phyloP scores from a whole-genome alignment of 352 stramenopile genomes.

The Globisporangium mamillatum region DNA sequence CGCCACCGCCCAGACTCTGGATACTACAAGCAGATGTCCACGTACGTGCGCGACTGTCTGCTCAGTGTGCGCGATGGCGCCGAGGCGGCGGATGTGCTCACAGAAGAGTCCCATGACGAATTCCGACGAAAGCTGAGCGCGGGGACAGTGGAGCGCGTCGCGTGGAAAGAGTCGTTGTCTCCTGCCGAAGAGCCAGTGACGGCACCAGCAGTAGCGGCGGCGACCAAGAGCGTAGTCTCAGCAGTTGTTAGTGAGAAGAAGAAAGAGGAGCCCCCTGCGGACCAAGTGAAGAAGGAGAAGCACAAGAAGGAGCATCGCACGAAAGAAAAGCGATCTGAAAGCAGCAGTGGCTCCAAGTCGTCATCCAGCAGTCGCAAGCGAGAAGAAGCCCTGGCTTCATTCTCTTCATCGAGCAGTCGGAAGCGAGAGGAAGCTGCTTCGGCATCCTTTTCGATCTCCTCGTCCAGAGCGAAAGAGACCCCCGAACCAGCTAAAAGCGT shows the following conservation, averaged over 20 bases:
- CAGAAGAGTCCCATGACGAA: slow-evolving; percentile 58
- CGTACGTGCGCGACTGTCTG: slow-evolving; percentile 78
- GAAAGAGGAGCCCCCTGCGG: slow-evolving; percentile 14
- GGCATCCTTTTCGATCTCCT: background rate
- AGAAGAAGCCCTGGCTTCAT: background rate
- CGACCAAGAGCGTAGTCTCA: slow-evolving; percentile 19
- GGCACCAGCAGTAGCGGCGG: background rate
- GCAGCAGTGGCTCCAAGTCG: slow-evolving; percentile 5
- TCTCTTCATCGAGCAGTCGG: background rate
- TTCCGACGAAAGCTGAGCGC: slow-evolving; percentile 67
- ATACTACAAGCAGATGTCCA: slow-evolving; percentile 86
- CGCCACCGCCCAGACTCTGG: slow-evolving; percentile 76
- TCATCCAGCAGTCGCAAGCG: slow-evolving; percentile 3
- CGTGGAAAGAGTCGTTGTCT: slow-evolving; percentile 58
- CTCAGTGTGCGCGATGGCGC: slow-evolving; percentile 68
- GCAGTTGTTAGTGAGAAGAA: slow-evolving; percentile 10
- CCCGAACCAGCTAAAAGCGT: background rate
- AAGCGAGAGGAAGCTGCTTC: slow-evolving; percentile 6
- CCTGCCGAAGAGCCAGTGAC: slow-evolving; percentile 20
- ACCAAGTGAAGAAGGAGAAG: slow-evolving; percentile 25
- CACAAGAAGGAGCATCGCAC: slow-evolving; percentile 17
- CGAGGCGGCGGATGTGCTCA: slow-evolving; percentile 40
- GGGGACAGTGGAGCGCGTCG: slow-evolving; percentile 70
- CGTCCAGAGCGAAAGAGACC: background rate
- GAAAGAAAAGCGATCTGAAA: slow-evolving; percentile 17